These are phyloP conservation scores for Penicillium janthinellum DNA, from an alignment of 2,329 filamentous ascomycete species.

Conservation along the genomic window DNA sequence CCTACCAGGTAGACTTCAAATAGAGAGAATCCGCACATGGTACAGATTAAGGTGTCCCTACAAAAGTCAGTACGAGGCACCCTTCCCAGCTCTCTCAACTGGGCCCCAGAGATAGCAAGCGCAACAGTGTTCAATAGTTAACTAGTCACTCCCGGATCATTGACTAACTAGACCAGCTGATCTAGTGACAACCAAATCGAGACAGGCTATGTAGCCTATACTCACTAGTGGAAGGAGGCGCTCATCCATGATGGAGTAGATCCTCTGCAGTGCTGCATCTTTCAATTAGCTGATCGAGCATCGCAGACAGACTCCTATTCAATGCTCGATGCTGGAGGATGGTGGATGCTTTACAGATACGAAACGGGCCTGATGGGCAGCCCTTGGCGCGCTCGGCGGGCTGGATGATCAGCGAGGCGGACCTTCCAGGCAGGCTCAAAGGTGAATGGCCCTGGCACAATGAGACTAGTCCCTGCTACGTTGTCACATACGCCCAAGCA, in stretches of 20 bases:
- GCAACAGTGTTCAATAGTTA: too few species aligned
- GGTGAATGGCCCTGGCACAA: neutral
- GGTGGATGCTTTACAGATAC: neutral
- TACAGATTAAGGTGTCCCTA: too few species aligned
- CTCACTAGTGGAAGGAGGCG: neutral
- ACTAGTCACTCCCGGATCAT: too few species aligned
- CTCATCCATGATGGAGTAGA: neutral
- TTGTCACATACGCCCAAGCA: neutral
- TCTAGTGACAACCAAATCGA: neutral
- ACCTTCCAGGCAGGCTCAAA: neutral
- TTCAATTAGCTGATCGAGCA: neutral
- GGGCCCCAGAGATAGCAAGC: too few species aligned
- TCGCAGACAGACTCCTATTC: neutral
- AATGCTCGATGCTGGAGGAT: neutral
- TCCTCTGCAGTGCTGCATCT: neutral
- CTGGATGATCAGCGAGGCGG: neutral
- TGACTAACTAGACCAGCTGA: neutral
- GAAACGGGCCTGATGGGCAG: conserved; percentile 9
- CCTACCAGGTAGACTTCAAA: too few species aligned
- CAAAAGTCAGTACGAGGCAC: too few species aligned
- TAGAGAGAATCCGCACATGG: too few species aligned
- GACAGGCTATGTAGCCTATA: neutral
- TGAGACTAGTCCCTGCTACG: neutral
- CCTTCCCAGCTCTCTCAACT: too few species aligned
- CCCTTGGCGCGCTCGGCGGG: conserved; percentile 20